Evolutionary conservation across 2,329 filamentous ascomycete genomes (phyloP), one percentile per base, ranked within the genome.

Genomic region (Trichoderma harzianum): DNA sequence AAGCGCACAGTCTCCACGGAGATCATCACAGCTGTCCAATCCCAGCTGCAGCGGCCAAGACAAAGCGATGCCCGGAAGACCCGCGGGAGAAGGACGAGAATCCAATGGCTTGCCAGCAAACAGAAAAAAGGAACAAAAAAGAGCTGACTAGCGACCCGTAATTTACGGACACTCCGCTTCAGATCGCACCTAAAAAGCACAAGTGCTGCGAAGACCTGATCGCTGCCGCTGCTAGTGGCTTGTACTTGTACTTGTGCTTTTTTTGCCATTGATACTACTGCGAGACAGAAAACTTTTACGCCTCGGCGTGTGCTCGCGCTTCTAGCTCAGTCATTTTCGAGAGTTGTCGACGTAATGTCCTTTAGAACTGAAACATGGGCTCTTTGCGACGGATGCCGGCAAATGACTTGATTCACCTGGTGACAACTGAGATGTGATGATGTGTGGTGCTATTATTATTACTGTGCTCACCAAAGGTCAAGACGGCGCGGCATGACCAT

Each of bases 161-260:
- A 53, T 30, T 66, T 51, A 28, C 34, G 63, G 68, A n/a, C 61
- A 62, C 61, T 70, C 68, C 58, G 28, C 32, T 26, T 63, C 58
- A 69, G 66, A 69, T 69, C 55, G 66, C 63, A 26, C 68, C 39
- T 21, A 34, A 53, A 61, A 55, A 57, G 68, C 53, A 63, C 58
- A 30, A 34, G 66, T 61, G 58, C 66, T 28, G 39, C 55, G n/a
- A 24, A 28, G n/a, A 47, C n/a, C 34, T 55, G 47, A 69, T 61
- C 55, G 66, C 66, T 69, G 66, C 66, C 30, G 63, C 47, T 63
- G 34, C 34, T 39, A 26, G 58, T 39, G 28, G 32, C 32, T 39
- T 63, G 60, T 62, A 43, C 60, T 21, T 28, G 60, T 63, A 63
- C 60, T 30, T 61, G 28, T 30, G 18, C 2, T 26, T 26, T 28